Base-by-base conservation (phyloP, 1,139 yeast species). In the Magnusiomyces sp. region DNA sequence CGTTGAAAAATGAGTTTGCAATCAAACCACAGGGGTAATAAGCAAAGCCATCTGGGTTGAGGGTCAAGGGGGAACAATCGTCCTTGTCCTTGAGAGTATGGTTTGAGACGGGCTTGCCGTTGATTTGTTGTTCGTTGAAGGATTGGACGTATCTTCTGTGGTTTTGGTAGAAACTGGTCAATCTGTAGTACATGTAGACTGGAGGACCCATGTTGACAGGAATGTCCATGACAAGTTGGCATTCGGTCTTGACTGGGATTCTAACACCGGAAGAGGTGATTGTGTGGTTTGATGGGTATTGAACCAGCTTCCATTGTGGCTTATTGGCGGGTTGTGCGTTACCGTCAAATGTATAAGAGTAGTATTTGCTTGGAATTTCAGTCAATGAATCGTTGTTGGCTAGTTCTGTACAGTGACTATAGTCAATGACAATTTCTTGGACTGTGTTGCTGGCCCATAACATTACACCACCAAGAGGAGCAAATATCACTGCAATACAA, bases 21-120 rank as follows among this genome's bases (percentile, higher is more conserved):
- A 92, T 90, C 54, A 92, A 73, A 0, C 98, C 98, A 70, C 98
- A 92, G 7, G 98, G 98, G 65, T 92, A 92, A 58, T 78, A 74
- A 29, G 77, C 80, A 57, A 59, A 61, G 53, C 72, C 86, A 40
- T 81, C 75, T 0, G 61, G 63, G 57, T 79, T 73, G 9, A 74
- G 62, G 2, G 82, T 74, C 60, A 92, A 74, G 2, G 99, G 98
- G 62, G 86, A 77, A 71, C 99, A 92, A 64, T 85, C 87, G 62
- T 85, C 92, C 47, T 94, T 95, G 58, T 82, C 76, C 61, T 83
- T 82, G 54, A 92, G 79, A 34, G 65, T 71, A 13, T 56, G 49
- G 16, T 71, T 68, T 17, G 80, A 70, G 6, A 88, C 85, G 2
- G 77, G 76, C 53, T 81, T 68, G 36, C 98, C 98, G 55, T 81